A percentile compares a stretch with the other conserved stretches of the same genome.
Conservation (phyloP, 306 rosid genomes). For the Gynostemma pentaphyllum region DNA sequence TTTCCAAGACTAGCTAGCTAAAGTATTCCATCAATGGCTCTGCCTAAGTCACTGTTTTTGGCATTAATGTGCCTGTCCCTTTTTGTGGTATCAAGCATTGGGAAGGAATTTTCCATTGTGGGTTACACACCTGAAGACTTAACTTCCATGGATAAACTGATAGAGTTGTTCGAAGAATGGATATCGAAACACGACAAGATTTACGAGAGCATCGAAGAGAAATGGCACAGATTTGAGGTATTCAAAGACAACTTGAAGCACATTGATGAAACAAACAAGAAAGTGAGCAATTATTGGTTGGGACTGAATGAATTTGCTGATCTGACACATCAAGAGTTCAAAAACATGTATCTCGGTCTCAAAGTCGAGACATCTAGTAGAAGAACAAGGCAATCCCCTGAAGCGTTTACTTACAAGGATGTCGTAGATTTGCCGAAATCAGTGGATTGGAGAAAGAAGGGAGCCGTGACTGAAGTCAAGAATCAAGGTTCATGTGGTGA, state of each 20-base stretch:
- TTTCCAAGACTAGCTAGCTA: not conserved
- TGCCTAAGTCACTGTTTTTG: constrained; percentile 23
- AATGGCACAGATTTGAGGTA: constrained; percentile 45
- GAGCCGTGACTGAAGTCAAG: constrained; percentile 50
- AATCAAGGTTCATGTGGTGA: constrained; percentile 76
- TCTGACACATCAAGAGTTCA: constrained; percentile 53
- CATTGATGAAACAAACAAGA: constrained; percentile 44
- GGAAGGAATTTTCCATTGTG: constrained; percentile 41
- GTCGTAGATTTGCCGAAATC: constrained; percentile 43
- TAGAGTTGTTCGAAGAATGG: constrained; percentile 49
- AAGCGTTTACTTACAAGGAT: constrained; percentile 31
- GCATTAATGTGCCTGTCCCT: constrained; percentile 21
- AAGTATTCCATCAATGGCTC: constrained; percentile 31
- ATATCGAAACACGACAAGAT: constrained; percentile 46
- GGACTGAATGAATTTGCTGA: constrained; percentile 65
- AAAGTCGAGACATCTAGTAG: constrained; percentile 21
- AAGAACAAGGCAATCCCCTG: constrained; percentile 23
- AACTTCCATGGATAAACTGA: constrained; percentile 44
- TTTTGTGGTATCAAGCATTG: constrained; percentile 14
- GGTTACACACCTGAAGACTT: constrained; percentile 55
- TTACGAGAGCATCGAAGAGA: constrained; percentile 49
- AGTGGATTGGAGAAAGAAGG: constrained; percentile 70
- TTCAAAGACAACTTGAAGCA: constrained; percentile 56
- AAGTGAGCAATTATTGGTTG: constrained; percentile 46
- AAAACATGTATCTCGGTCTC: constrained; percentile 29